Evolutionary conservation across 352 stramenopile genomes (phyloP), one percentile per base, ranked within the genome.

Genomic region (Phytophthora podocarpi): DNA sequence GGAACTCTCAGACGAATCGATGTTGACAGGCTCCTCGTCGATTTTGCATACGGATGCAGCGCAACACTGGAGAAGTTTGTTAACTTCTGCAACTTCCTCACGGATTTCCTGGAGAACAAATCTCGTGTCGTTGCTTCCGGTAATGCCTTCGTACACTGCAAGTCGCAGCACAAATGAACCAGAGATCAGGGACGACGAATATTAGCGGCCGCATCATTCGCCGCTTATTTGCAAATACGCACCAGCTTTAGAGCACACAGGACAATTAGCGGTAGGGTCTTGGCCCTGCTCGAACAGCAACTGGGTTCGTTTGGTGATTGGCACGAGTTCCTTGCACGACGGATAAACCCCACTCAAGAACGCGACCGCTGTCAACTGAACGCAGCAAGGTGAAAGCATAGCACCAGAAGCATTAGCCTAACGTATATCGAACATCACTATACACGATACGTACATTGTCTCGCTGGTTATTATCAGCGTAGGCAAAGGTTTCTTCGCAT

Each of bases 241-340:
- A 91, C 82, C 59, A 39, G 79, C 74, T 41, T 72, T 78, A 4
- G 83, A 93, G 47, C 75, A 85, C 35, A 89, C 80, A 30, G 83
- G 81, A 27, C 83, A 93, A 9, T 74, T 72, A 8, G 73, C 73
- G 0, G 79, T 93, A 50, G 81, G 77, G 39, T 93, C 73, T 67
- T 89, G 73, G 4, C 83, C 83, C 51, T 93, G 83, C 47, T 93
- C 81, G 43, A 93, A 93, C 8, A 93, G 72, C 20, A 90, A 49
- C 16, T 74, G 56, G 6, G 81, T 87, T 39, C 76, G 64, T 5
- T 75, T 74, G 9, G 76, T 90, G 56, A 85, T 83, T 13, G 83
- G 80, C 21, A 80, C 66, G 4, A 87, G 50, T 11, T 79, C 67
- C 10, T 76, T 75, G 69, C 83, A 93, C 2, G 32, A 53, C n/a